Evolutionary conservation across 352 stramenopile species (phyloP).

Genomic region (Thalassiosira oceanica): DNA sequence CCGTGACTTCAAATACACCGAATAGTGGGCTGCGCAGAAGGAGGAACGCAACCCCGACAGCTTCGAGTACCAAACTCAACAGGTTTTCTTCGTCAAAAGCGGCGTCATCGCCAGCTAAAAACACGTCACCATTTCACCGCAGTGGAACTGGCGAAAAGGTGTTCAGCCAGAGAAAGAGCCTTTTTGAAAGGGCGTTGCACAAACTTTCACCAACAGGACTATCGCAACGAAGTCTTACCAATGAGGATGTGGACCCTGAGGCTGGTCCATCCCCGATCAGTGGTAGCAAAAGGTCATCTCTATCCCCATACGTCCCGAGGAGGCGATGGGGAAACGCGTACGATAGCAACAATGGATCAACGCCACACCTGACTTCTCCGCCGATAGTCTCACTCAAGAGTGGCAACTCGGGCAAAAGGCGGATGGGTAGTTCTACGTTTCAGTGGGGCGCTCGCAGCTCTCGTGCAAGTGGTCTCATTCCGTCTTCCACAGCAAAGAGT

Average conservation of each 20-base stretch:
- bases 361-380: constrained; percentile 42
- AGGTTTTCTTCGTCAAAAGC: background rate
- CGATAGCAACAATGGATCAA: constrained; percentile 22
- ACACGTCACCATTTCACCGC: constrained; percentile 27
- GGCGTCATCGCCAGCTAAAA: background rate
- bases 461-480: background rate
- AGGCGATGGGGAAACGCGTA: constrained; percentile 45
- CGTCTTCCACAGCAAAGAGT: background rate
- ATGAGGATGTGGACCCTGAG: constrained; percentile 1
- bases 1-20: constrained; percentile 11
- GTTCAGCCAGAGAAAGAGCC: constrained; percentile 48
- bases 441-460: constrained; percentile 10
- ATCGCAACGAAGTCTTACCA: background rate
- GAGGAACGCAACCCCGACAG: constrained; percentile 18
- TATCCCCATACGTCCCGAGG: constrained; percentile 21
- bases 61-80: constrained; percentile 5
- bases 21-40: constrained; percentile 39
- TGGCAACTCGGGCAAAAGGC: constrained; percentile 2
- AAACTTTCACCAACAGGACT: constrained; percentile 27
- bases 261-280: constrained; percentile 11
- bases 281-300: constrained; percentile 11
- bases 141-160: constrained; percentile 21
- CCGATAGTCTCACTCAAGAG: constrained; percentile 38
- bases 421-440: constrained; percentile 6
- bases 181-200: constrained; percentile 48